Evolutionary conservation across 345 rosid genomes (phyloP).

Genomic region (Sonneratia alba): DNA sequence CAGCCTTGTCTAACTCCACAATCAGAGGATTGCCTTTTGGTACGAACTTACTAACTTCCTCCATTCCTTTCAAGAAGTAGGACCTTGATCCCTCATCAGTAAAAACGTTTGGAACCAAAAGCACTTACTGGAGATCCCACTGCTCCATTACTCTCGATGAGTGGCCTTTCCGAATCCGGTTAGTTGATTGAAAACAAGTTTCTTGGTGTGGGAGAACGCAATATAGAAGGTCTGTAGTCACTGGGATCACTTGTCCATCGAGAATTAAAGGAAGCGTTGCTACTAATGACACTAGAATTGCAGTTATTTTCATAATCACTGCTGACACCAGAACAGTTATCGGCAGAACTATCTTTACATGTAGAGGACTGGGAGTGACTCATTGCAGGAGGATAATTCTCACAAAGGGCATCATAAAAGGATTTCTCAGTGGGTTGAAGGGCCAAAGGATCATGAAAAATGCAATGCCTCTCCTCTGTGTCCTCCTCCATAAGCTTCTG

Average conservation of each 20-base stretch:
- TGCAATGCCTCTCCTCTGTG: conserved; percentile 37
- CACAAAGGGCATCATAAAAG: conserved; percentile 36
- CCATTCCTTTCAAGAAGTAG: conserved; percentile 30
- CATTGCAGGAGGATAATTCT: conserved; percentile 14
- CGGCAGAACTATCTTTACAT: conserved; percentile 20
- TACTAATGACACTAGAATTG: conserved; percentile 12
- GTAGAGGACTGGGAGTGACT: conserved; percentile 15
- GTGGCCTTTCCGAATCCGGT: neutral
- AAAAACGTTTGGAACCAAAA: conserved; percentile 25
- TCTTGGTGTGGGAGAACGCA: conserved; percentile 8
- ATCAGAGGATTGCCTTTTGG: conserved; percentile 19
- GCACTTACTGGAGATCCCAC: conserved; percentile 1
- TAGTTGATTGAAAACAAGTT: conserved; percentile 13
- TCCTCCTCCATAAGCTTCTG: conserved; percentile 62
- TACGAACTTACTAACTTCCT: conserved; percentile 42
- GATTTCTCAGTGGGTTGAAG: conserved; percentile 55
- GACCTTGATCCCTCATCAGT: conserved; percentile 19
- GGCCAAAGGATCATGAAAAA: conserved; percentile 42
- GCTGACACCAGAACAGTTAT: conserved; percentile 16
- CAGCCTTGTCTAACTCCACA: conserved; percentile 18
- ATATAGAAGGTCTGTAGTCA: conserved; percentile 11
- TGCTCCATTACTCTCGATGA: neutral
- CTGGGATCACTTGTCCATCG: conserved; percentile 7
- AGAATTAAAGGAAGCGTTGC: conserved; percentile 13
- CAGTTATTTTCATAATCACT: conserved; percentile 17